Percentiles rank a stretch among this genome's conserved stretches.
phyloP scores from a whole-genome alignment of 2,329 filamentous ascomycete genomes.

The Fusarium chlamydosporum region DNA sequence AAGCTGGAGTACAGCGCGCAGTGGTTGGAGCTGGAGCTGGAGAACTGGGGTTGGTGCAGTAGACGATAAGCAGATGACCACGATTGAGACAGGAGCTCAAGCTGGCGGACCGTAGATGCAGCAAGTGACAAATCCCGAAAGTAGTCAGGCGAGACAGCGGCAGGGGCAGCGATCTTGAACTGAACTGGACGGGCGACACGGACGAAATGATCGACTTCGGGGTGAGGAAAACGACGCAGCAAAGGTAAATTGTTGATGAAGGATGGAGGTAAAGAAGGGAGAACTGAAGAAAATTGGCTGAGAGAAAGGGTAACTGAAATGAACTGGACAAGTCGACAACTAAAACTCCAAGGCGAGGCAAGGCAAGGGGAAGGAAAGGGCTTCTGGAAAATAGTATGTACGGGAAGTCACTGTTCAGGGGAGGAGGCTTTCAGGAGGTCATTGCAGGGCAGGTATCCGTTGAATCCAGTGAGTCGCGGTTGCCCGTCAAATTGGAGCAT shows the following conservation, averaged over 20 bases:
- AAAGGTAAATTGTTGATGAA: constrained; percentile 9
- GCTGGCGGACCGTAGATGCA: constrained; percentile 22
- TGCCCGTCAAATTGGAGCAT: constrained; percentile 33
- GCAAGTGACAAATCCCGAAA: constrained; percentile 37
- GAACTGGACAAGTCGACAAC: constrained; percentile 43
- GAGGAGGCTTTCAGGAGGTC: constrained; percentile 42
- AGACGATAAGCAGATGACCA: constrained; percentile 41
- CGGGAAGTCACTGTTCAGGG: constrained; percentile 35
- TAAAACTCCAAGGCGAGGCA: constrained; percentile 28
- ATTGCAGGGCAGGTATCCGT: neutral
- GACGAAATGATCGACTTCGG: constrained; percentile 46
- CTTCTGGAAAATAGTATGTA: constrained; percentile 46
- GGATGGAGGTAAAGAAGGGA: constrained; percentile 30
- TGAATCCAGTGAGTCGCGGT: constrained; percentile 17
- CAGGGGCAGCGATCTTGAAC: constrained; percentile 26
- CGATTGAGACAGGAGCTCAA: constrained; percentile 44
- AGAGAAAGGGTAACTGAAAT: constrained; percentile 26
- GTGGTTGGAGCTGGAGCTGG: constrained; percentile 24
- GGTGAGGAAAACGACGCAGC: constrained; percentile 31
- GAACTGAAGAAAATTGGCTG: constrained; percentile 14
- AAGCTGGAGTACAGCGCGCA: constrained; percentile 39
- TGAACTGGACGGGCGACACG: constrained; percentile 25
- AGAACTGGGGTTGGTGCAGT: constrained; percentile 33
- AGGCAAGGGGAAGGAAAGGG: constrained; percentile 23
- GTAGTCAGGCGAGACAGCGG: constrained; percentile 42